A percentile compares a stretch with the other conserved stretches of the same genome.
Evolutionary conservation across 148 eudicot genomes (phyloP).

Genomic region (Silene conica): DNA sequence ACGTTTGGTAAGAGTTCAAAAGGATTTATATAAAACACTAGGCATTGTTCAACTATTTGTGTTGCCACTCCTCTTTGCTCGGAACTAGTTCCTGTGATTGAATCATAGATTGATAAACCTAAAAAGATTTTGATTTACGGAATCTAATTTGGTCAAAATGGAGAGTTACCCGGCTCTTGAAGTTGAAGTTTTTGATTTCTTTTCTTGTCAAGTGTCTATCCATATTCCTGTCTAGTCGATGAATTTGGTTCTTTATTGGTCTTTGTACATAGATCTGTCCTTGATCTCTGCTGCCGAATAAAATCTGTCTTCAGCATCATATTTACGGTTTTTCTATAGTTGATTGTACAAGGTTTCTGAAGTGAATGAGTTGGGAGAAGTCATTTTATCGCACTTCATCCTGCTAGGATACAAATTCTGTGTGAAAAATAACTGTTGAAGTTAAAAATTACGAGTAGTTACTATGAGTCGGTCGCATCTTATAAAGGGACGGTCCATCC

Average conservation of each 20-base stretch:
- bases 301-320: neutral
- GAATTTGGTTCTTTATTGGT: neutral
- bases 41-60: no score
- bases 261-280: neutral
- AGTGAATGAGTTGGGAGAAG: no score
- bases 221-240: neutral
- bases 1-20: no score
- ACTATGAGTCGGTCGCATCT: neutral
- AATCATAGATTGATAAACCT: no score
- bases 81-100: no score
- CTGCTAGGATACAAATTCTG: neutral
- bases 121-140: neutral
- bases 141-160: neutral
- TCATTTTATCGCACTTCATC: neutral
- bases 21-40: no score
- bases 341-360: neutral
- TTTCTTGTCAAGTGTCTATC: neutral
- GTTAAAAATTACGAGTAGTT: neutral
- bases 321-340: no score
- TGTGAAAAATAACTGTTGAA: no score
- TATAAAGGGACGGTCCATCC: no score
- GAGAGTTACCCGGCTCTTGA: neutral
- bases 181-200: neutral
- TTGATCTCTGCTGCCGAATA: neutral
- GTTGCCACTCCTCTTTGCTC: no score